These are phyloP conservation scores for Zygosaccharomyces pseudobailii DNA, from an alignment of 1,139 yeast species.

Conservation along the genomic window DNA sequence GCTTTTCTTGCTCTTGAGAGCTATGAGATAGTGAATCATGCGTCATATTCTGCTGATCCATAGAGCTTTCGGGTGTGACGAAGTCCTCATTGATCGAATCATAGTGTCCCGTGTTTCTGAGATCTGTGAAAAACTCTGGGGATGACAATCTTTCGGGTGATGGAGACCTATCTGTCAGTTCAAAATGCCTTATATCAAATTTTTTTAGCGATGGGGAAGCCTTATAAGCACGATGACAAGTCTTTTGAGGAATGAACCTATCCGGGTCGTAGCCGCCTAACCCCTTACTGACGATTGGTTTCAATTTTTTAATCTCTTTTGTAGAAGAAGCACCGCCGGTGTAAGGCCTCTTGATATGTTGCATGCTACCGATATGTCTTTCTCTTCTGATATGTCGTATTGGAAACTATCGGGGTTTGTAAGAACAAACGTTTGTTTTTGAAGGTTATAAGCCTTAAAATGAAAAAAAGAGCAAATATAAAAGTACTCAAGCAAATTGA, in stretches of 20 bases:
- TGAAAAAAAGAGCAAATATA: background rate
- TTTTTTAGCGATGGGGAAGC: slow-evolving; percentile 20
- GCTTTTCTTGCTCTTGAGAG: slow-evolving; percentile 17
- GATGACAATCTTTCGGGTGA: slow-evolving; percentile 30
- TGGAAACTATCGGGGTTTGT: no score
- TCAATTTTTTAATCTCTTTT: background rate
- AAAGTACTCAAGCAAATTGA: background rate
- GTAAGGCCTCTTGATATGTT: slow-evolving; percentile 1
- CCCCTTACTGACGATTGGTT: background rate
- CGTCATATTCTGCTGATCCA: slow-evolving; percentile 16
- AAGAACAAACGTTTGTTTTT: no score
- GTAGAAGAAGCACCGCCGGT: background rate
- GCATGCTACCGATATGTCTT: background rate
- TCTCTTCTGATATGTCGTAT: no score
- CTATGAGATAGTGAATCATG: slow-evolving; percentile 5
- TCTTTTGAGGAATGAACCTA: slow-evolving; percentile 34
- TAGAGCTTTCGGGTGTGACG: slow-evolving; percentile 16
- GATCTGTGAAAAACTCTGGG: slow-evolving; percentile 29
- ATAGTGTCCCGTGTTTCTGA: slow-evolving; percentile 25
- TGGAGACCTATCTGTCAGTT: slow-evolving; percentile 16
- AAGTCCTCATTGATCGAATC: slow-evolving; percentile 18
- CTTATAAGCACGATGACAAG: slow-evolving; percentile 30
- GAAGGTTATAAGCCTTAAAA: background rate
- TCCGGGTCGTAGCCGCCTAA: slow-evolving; percentile 24
- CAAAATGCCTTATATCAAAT: slow-evolving; percentile 14